Evolutionary conservation across 768 basidiomycete genomes (phyloP).

Genomic region (Daedaleopsis sinensis): DNA sequence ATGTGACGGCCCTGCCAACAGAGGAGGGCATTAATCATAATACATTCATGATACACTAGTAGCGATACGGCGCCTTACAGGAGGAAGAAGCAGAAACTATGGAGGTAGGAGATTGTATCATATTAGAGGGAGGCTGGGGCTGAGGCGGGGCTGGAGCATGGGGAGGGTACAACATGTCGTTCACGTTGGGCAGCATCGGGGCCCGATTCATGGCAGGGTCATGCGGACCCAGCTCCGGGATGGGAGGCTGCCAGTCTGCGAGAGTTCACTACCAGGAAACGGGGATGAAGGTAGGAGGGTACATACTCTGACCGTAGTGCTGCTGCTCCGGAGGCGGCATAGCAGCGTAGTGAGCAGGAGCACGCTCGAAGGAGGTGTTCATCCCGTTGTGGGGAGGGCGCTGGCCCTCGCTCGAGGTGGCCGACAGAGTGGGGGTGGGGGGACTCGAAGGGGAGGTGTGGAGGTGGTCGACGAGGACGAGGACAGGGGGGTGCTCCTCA

Average conservation of each 20-base stretch:
- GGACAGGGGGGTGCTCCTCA: constrained; percentile 59
- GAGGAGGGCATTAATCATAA: constrained; percentile 66
- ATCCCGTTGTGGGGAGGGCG: constrained; percentile 35
- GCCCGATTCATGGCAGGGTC: constrained; percentile 26
- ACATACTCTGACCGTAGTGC: constrained; percentile 32
- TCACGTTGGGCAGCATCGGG: constrained; percentile 32
- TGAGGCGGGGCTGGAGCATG: constrained; percentile 16
- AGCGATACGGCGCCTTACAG: constrained; percentile 77
- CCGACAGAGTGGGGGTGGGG: constrained; percentile 51
- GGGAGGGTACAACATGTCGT: constrained; percentile 29
- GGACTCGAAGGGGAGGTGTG: constrained; percentile 44
- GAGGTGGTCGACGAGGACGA: constrained; percentile 50
- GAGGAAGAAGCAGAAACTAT: constrained; percentile 49
- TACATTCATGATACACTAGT: constrained; percentile 71
- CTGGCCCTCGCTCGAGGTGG: constrained; percentile 41
- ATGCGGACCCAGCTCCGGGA: constrained; percentile 31
- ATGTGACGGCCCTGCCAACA: constrained; percentile 48
- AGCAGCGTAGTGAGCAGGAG: constrained; percentile 28
- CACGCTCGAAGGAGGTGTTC: constrained; percentile 35
- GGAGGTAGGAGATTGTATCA: constrained; percentile 47
- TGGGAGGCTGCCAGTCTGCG: constrained; percentile 32
- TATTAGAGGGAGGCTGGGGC: constrained; percentile 34
- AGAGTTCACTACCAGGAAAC: constrained; percentile 29
- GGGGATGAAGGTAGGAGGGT: constrained; percentile 23
- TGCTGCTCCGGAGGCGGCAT: constrained; percentile 29